Evolutionary conservation across 371 early-diverging fungal species (phyloP), one percentile per base, ranked within the genome.

Genomic region (Mortierella sp.): DNA sequence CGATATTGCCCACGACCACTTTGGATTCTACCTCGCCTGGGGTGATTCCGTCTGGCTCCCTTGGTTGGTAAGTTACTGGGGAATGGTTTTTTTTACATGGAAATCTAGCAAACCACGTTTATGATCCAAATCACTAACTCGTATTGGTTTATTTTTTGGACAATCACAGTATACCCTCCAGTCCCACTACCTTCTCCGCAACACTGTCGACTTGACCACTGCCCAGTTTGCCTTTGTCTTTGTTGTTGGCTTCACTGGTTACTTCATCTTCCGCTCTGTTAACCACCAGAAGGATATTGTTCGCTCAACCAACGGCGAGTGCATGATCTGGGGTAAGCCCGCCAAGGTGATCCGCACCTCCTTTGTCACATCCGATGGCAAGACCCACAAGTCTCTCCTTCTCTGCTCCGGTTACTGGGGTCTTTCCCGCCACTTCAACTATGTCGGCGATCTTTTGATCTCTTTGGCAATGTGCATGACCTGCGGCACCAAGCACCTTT

Each of bases 1-100:
- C 68, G 89, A 90, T 68, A 90, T 90, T 73, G 89, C 90, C 62
- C 95, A 94, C 83, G 95, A 94, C 78, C 95, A 94, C 86, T 93
- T 94, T 76, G 94, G 94, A 49, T 86, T 87, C 72, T 87, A 94
- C 86, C 88, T 94, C 47, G 91, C 94, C 32, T 94, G 95, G 95
- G 94, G 95, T 55, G 95, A 94, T 85, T 86, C 88, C 54, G 93
- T 93, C 55, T 93, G 93, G 94, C 85, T 94, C 45, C 94, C 95
- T 26, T 94, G 84, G 85, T 90, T 93, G 85, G 84, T 84, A 77
- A 62, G 68, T 58, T 11, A 9, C 1, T 2, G 16, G 28, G 24
- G 18, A 49, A 20, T 43, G 43, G 1, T 43, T 43, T 43, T 11
- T 14, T 43, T 35, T 35, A 5, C 35, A 35, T 35, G 35, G 35